Evolutionary conservation across 495 filamentous ascomycete species (phyloP).

Genomic region (Poronia punctata): DNA sequence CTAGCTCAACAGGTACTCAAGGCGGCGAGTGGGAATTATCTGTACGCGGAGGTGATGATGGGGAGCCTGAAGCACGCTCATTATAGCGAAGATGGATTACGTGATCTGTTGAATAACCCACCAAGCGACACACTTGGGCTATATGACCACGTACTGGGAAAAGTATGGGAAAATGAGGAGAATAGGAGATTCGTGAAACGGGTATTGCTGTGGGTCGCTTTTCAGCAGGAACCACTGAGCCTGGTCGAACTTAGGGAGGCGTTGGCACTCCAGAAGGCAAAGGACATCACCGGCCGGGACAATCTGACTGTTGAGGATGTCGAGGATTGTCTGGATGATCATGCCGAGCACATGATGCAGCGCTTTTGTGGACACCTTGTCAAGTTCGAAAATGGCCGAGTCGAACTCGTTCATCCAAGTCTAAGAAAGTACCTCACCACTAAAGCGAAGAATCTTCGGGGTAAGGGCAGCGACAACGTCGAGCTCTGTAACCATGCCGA

Average conservation of each 20-base stretch:
- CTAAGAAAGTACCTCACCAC: background rate
- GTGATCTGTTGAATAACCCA: background rate
- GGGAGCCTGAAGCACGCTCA: background rate
- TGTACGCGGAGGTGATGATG: background rate
- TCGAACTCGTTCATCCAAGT: background rate
- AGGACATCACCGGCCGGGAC: background rate
- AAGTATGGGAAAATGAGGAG: background rate
- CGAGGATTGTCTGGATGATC: background rate
- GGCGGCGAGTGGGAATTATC: no score
- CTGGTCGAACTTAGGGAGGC: background rate
- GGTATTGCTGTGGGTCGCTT: background rate
- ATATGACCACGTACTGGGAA: background rate
- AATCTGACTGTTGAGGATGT: background rate
- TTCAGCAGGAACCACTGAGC: background rate
- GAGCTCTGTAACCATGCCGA: background rate
- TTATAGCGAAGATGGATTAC: background rate
- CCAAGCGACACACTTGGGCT: background rate
- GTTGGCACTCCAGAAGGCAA: background rate
- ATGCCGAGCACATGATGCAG: background rate
- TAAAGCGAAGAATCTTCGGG: background rate
- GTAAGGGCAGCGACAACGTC: background rate
- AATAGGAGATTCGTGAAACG: background rate
- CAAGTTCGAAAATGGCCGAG: background rate
- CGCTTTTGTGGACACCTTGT: background rate
- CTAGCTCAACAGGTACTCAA: background rate